phyloP scores from a whole-genome alignment of 2,329 filamentous ascomycete genomes.

The Waltergamsia citrina region DNA sequence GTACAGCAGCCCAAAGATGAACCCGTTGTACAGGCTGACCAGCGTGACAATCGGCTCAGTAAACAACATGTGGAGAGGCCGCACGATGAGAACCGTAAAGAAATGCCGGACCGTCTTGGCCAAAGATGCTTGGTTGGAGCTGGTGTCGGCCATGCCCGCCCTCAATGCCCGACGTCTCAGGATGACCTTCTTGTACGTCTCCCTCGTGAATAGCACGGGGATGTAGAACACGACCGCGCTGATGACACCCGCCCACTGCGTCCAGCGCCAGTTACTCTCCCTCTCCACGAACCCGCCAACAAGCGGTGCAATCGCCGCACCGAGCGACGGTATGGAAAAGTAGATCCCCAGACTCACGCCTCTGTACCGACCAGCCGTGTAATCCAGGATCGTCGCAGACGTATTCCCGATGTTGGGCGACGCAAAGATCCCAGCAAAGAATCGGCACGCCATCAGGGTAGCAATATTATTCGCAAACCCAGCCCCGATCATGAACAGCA shows the following conservation, averaged over 20 bases:
- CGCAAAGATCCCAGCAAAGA: constrained; percentile 55
- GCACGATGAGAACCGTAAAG: constrained; percentile 37
- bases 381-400: constrained; percentile 53
- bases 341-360: constrained; percentile 54
- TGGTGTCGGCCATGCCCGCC: constrained; percentile 13
- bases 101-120: constrained; percentile 14
- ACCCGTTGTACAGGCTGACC: constrained; percentile 57
- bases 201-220: constrained; percentile 44
- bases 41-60: constrained; percentile 61
- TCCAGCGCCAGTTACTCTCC: constrained; percentile 58
- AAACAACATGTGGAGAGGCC: constrained; percentile 63
- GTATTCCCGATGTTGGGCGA: constrained; percentile 53
- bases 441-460: constrained; percentile 63
- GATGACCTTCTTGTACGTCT: constrained; percentile 54
- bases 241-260: constrained; percentile 26
- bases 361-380: constrained; percentile 41
- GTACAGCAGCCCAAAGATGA: constrained; percentile 48
- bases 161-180: constrained; percentile 35
- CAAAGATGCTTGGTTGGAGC: constrained; percentile 13
- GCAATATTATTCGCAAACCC: constrained; percentile 56
- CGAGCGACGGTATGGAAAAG: constrained; percentile 56
- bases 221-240: constrained; percentile 40
- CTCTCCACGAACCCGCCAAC: constrained; percentile 58
- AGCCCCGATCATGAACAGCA: constrained; percentile 69
- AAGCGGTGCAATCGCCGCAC: constrained; percentile 54